Conservation (phyloP, 179 eudicot species). For the Beta macrorhiza region DNA sequence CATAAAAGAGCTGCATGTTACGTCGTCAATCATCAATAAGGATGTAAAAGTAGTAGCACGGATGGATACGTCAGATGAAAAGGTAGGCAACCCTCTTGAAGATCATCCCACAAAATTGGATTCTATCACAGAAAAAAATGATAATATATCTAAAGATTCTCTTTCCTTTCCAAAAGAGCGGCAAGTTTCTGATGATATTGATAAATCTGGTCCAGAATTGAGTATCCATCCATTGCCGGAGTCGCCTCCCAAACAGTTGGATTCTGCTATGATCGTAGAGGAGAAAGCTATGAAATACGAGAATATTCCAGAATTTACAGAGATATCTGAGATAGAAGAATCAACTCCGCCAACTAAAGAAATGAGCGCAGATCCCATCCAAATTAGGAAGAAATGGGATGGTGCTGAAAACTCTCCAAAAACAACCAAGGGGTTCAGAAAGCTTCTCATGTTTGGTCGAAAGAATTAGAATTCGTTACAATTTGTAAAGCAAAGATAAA, state of each 20-base stretch:
- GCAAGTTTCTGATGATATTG: slow-evolving; percentile 26
- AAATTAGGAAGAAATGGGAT: slow-evolving; percentile 65
- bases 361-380: slow-evolving; percentile 33
- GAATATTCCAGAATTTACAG: slow-evolving; percentile 30
- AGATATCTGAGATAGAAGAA: slow-evolving; percentile 44
- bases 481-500: slow-evolving; percentile 4
- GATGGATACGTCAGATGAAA: slow-evolving; percentile 27
- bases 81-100: slow-evolving; percentile 25
- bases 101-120: slow-evolving; percentile 22
- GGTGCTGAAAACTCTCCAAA: slow-evolving; percentile 53
- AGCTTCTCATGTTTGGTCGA: slow-evolving; percentile 71
- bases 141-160: slow-evolving; percentile 23
- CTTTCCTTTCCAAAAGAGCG: slow-evolving; percentile 20
- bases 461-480: slow-evolving; percentile 33
- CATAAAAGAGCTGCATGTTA: slow-evolving; percentile 43
- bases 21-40: slow-evolving; percentile 36
- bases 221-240: slow-evolving; percentile 31
- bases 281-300: slow-evolving; percentile 22
- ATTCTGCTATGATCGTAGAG: slow-evolving; percentile 16
- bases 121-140: slow-evolving; percentile 20
- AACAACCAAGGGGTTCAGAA: slow-evolving; percentile 61
- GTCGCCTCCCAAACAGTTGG: slow-evolving; percentile 29
- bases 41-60: slow-evolving; percentile 26
- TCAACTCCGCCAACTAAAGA: slow-evolving; percentile 47
- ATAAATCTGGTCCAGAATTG: slow-evolving; percentile 21